A percentile compares a stretch with the other conserved stretches of the same genome.
These are phyloP conservation scores for Calonectria pauciramosa DNA, from an alignment of 2,329 filamentous ascomycete species.

Conservation along the genomic window DNA sequence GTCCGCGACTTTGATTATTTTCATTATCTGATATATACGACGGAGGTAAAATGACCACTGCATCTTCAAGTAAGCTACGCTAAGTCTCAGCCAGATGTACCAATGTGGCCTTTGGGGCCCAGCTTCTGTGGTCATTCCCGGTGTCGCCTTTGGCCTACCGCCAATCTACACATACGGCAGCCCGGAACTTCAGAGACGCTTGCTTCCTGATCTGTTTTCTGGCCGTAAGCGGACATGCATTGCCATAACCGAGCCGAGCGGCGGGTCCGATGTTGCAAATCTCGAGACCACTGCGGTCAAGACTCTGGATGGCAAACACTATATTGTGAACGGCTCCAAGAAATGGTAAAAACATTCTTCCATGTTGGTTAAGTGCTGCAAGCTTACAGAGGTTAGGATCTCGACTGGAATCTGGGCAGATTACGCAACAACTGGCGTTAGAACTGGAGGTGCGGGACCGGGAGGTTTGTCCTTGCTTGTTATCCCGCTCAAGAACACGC, in stretches of 20 bases:
- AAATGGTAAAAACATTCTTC: neutral
- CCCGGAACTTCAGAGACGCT: neutral
- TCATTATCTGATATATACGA: neutral
- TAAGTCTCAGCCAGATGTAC: neutral
- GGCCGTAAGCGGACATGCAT: neutral
- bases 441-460: slow-evolving; percentile 2
- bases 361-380: rapidly evolving
- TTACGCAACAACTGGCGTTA: slow-evolving; percentile 10
- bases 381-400: neutral
- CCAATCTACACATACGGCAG: neutral
- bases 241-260: slow-evolving; percentile 11
- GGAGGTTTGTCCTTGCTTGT: slow-evolving; percentile 1
- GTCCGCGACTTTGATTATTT: neutral
- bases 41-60: neutral
- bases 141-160: neutral
- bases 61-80: neutral
- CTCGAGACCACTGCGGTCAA: neutral
- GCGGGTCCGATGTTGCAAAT: slow-evolving; percentile 3
- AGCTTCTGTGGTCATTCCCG: neutral
- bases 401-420: slow-evolving; percentile 6
- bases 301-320: neutral
- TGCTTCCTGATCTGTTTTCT: neutral
- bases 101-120: slow-evolving; percentile 8
- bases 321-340: slow-evolving; percentile 9
- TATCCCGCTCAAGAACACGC: neutral